Base-by-base conservation (phyloP, 2,329 filamentous ascomycete species). In the Diaporthe velutina region DNA sequence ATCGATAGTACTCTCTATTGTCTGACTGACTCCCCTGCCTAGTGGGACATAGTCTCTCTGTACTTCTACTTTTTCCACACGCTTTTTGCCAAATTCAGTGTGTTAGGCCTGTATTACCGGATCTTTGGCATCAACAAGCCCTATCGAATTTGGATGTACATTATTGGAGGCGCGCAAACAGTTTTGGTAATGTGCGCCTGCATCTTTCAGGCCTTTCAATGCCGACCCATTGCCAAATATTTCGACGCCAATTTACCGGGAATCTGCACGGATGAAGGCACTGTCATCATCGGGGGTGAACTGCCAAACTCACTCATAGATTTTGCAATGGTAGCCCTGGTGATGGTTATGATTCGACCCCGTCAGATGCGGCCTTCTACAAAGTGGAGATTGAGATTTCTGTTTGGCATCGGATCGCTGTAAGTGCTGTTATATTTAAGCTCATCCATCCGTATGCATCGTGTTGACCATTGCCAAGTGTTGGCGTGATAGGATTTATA, bases 381-480 rank as follows among this genome's bases (percentile, higher is more conserved):
- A 22, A 48, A 48, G 22, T 48, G 42, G 42, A 22, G 42, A 19
- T 19, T 48, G 17, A 48, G 42, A 19, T 17, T 48, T 19, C 22
- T 48, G 42, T 48, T 48, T 22, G 42, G 42, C 8, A 22, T 48
- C 9, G 42, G 42, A 22, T 22, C 22, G 1, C 19, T 48, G 42
- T 48, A 8, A 48, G 42, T 48, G 4, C 6, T 8, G 8, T 48
- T 19, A 8, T 17, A 8, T 22, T 48, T 1, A 10, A n/a, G n/a
- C n/a, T 10, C 8, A 9, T 48, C 0, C 13, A 22, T 1, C 8
- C 19, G 6, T 0, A 22, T 3, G 0, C 15, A 0, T 2, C 19
- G 8, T 22, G 22, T 17, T 48, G 19, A 48, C 7, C 42, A 2
- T 22, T 48, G 0, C 42, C 42, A 1, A 48, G 42, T 22, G 42